Evolutionary conservation across 2,329 filamentous ascomycete species (phyloP).

Genomic region (Chaetomiaceae sp.): DNA sequence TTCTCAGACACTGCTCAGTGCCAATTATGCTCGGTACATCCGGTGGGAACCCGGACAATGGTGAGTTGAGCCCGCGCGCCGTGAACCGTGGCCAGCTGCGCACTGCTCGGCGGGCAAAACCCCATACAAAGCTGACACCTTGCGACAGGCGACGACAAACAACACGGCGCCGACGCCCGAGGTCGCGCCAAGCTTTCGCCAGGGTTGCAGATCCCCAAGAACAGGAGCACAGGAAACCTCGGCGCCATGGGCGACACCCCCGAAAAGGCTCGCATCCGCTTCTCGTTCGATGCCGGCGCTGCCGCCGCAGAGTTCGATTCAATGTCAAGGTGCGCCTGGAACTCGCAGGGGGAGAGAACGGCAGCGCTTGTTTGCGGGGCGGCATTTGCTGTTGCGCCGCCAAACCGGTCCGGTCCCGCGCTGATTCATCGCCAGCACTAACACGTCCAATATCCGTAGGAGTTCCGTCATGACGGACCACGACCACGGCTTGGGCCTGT

Average conservation of each 20-base stretch:
- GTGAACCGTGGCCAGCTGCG: conserved; percentile 5
- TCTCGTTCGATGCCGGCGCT: conserved; percentile 71
- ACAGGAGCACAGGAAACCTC: conserved; percentile 62
- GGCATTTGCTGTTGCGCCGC: conserved; percentile 1
- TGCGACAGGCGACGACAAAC: conserved; percentile 38
- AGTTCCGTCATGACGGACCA: conserved; percentile 79
- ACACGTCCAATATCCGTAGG: conserved; percentile 43
- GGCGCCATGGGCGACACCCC: conserved; percentile 45
- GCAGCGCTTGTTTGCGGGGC: background rate
- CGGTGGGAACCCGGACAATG: conserved; percentile 40
- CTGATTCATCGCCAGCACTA: conserved; percentile 14
- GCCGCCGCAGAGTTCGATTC: conserved; percentile 61
- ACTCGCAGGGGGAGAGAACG: conserved; percentile 7
- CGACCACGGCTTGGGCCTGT: conserved; percentile 79
- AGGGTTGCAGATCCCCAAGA: conserved; percentile 55
- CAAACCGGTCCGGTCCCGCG: conserved; percentile 10
- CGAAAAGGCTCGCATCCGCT: conserved; percentile 60
- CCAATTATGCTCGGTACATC: conserved; percentile 44
- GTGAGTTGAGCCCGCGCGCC: conserved; percentile 28
- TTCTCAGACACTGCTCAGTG: conserved; percentile 14
- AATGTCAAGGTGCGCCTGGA: conserved; percentile 63
- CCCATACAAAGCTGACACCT: conserved; percentile 9
- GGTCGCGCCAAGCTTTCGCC: conserved; percentile 44
- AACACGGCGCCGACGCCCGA: conserved; percentile 36
- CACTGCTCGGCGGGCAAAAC: background rate